Conservation (phyloP, 495 filamentous ascomycete species). For the Trichoderma gamsii region DNA sequence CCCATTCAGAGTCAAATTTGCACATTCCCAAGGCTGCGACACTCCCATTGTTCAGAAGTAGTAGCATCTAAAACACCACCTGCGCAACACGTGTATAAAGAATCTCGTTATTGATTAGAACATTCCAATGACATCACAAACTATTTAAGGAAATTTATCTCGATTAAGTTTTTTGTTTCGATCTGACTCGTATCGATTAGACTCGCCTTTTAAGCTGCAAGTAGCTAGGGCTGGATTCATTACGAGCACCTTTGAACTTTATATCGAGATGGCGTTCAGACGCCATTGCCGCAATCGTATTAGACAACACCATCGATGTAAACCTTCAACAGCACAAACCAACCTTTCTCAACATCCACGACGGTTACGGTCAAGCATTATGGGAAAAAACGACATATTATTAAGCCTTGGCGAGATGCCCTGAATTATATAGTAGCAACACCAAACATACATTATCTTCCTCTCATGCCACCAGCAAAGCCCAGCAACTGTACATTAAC, state of each 20-base stretch:
- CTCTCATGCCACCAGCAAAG: background rate
- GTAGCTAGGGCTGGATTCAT: no score
- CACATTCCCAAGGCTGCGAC: conserved; percentile 1
- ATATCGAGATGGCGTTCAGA: no score
- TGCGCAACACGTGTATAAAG: background rate
- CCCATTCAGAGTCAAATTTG: background rate
- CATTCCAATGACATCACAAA: conserved; percentile 8
- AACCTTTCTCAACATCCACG: no score
- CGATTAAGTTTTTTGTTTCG: background rate
- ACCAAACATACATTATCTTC: background rate
- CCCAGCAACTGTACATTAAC: background rate
- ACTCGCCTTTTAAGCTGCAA: background rate
- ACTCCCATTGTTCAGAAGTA: background rate
- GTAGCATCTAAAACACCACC: background rate
- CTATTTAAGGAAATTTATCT: background rate
- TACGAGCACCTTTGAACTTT: no score
- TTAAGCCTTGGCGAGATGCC: background rate
- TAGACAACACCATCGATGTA: no score
- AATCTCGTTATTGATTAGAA: background rate
- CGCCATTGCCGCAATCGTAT: no score
- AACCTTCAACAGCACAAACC: no score
- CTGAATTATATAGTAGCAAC: background rate
- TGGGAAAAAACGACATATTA: background rate
- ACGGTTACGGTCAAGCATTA: no score
- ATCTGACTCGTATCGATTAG: background rate